Percentiles rank a stretch among this genome's conserved stretches.
These are phyloP conservation scores for Melaleuca quinquenervia DNA, from an alignment of 345 rosid species.

Conservation along the genomic window DNA sequence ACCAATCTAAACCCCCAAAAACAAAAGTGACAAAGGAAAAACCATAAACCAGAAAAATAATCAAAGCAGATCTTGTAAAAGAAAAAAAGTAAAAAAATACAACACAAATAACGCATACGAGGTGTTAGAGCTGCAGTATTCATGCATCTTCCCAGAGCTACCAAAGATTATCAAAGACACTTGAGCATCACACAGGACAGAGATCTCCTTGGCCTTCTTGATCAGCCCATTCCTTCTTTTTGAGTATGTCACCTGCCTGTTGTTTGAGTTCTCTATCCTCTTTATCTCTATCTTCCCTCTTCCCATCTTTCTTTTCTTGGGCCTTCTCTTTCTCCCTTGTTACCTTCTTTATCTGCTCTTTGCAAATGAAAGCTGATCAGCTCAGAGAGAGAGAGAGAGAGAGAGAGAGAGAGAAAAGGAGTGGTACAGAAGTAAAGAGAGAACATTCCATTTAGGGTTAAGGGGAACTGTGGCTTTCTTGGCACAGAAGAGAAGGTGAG, in stretches of 20 bases:
- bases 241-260: conserved; percentile 38
- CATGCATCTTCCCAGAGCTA: conserved; percentile 39
- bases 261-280: conserved; percentile 36
- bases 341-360: not conserved
- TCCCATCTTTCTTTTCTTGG: conserved; percentile 15
- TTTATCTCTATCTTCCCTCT: conserved; percentile 46
- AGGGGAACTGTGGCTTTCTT: not conserved
- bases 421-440: not conserved
- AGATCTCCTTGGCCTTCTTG: conserved; percentile 40
- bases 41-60: not conserved
- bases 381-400: not conserved
- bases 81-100: not conserved
- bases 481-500: not conserved
- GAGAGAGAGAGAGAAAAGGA: not conserved
- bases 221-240: conserved; percentile 41
- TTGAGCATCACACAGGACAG: conserved; percentile 36
- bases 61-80: not conserved
- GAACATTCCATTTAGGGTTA: conserved; percentile 3
- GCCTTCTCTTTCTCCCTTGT: not conserved
- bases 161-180: conserved; percentile 35
- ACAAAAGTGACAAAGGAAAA: not conserved
- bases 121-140: conserved; percentile 17
- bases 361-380: not conserved
- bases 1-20: conserved; percentile 31
- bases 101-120: not conserved